Base-by-base conservation (phyloP, 2,329 filamentous ascomycete genomes). In the Aureobasidium sp. region DNA sequence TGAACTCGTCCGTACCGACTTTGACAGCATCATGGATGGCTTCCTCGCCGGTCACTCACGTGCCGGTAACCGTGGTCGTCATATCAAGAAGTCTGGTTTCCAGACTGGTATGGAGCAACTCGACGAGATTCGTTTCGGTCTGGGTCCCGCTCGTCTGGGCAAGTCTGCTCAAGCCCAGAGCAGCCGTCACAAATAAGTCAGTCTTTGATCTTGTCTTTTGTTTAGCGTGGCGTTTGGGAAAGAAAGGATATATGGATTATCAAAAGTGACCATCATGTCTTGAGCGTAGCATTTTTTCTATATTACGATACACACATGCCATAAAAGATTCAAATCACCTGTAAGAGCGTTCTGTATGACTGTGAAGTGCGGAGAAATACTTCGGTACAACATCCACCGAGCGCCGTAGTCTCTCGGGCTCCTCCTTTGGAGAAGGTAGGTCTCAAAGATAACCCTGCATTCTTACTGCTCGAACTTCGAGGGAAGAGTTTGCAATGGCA, bases 1-100 rank as follows among this genome's bases (percentile, higher is more conserved):
- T 1, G 66, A 72, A 0, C 82, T 87, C 10, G 77, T 90, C 41
- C 81, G 91, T 49, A 79, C 81, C 42, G 92, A 97, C 72, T 96
- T 99, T 74, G 87, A 96, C 71, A 83, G 80, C 64, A 91, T 97
- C 71, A 85, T 99, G 80, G 93, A 97, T 71, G 92, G 96, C 61
- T 99, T 99, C 76, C 76, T 97, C 30, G 89, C 86, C 8, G 85
- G 80, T 36, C 88, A 90, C 71, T 84, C 84, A 9, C 57, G 48
- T 10, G 87, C 85, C 75, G 82, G 82, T 29, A 88, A 88, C 2
- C 91, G 91, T 77, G 70, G 67, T 30, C 69, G 74, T 45, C 75
- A 81, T 59, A 83, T 91, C 25, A 93, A 92, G 77, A 91, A 92
- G 76, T 87, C 87, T 25, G 90, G 88, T 71, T 85, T 88, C 66